Base-by-base conservation (phyloP, 2,329 filamentous ascomycete genomes). In the Clathrospora elynae region DNA sequence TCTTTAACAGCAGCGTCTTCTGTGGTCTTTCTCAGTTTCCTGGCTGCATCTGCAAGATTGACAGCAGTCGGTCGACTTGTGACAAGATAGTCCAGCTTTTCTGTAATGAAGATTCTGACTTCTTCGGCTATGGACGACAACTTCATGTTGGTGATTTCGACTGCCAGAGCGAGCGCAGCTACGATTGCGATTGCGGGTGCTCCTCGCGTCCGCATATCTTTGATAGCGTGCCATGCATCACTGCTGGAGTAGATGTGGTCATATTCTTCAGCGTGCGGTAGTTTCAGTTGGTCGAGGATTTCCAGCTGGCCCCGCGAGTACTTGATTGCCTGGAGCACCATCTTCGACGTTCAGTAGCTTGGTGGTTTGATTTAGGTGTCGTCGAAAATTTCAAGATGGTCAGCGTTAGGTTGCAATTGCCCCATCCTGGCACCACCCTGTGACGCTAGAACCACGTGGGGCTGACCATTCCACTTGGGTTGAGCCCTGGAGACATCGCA, bases 131-230 rank as follows among this genome's bases (percentile, higher is more conserved):
- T 70, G 22, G 71, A 51, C 1, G 80, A 73, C 5, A 78, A 57
- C 53, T 75, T 76, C 46, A 79, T 78, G 6, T 81, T 80, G 35
- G 83, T 76, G 6, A 97, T 73, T 69, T 97, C 92, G 6, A 96
- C 88, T 1, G 90, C 91, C 23, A 96, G 81, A 2, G 88, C 86
- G 22, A 99, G 80, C 13, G 88, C 88, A 14, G 93, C 93, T n/a
- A 99, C 93, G 53, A 99, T 97, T 30, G 93, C 93, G 68, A 99
- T 99, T 31, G 93, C 93, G 0, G 93, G 93, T 4, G 93, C 93
- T 26, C 89, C 87, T 37, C 83, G 77, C 40, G 76, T 89, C 61
- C 88, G 83, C 88, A 93, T 93, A 11, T 86, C 80, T 59, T 83
- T 84, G 73, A 93, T 93, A 60, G 86, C 88, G 67, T 90, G 85